Percentiles rank a stretch among this genome's conserved stretches.
phyloP scores from a whole-genome alignment of 2,329 filamentous ascomycete species.

The Ophiocordyceps unilateralis region DNA sequence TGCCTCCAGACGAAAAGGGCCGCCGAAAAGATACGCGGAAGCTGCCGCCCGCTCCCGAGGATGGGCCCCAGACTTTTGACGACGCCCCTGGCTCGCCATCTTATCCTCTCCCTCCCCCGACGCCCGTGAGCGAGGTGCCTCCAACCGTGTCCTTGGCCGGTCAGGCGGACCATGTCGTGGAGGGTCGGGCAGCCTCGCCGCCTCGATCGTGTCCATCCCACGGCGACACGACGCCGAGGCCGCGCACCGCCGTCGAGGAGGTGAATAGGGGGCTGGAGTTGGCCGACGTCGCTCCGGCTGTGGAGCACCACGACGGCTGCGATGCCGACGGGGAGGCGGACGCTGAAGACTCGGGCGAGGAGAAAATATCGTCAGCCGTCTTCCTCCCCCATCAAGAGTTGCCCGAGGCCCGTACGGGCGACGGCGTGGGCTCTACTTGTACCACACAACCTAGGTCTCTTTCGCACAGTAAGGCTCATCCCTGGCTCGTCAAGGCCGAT shows the following conservation, averaged over 20 bases:
- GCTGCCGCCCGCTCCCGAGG: constrained; percentile 18
- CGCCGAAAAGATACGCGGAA: constrained; percentile 32
- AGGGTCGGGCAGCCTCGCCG: constrained; percentile 1
- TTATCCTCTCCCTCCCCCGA: neutral
- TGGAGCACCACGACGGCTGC: constrained; percentile 18
- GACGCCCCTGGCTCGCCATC: neutral
- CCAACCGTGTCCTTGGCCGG: neutral
- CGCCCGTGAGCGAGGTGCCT: neutral
- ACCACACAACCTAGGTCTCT: constrained; percentile 27
- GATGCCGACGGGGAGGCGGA: constrained; percentile 14
- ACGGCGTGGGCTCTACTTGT: constrained; percentile 22
- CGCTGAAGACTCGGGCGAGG: constrained; percentile 49
- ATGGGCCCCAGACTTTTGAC: neutral
- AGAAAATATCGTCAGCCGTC: constrained; percentile 74
- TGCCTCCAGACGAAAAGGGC: constrained; percentile 38
- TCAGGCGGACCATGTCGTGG: neutral
- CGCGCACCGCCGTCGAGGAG: neutral
- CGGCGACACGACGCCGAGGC: neutral
- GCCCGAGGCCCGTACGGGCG: constrained; percentile 15
- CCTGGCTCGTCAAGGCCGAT: constrained; percentile 42
- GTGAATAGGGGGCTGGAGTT: constrained; percentile 13
- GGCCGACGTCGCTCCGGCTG: constrained; percentile 19
- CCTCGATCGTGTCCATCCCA: constrained; percentile 5
- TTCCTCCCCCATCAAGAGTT: constrained; percentile 61
- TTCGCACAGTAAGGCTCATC: constrained; percentile 21